A percentile compares a stretch with the other conserved stretches of the same genome.
Conservation (phyloP, 306 rosid species). For the Dalbergia cultrata region DNA sequence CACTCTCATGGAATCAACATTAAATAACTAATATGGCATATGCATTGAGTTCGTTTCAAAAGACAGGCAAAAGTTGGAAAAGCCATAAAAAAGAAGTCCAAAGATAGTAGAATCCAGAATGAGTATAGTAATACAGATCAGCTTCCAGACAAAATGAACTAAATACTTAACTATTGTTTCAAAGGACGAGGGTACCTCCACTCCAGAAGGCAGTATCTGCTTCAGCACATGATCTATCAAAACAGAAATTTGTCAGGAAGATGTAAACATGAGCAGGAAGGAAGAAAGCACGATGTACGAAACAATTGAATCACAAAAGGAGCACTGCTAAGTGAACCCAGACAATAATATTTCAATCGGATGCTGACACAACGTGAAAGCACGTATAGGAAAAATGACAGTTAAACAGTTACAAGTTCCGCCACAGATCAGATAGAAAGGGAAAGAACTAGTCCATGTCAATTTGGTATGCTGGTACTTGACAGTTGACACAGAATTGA, state of each 20-base stretch:
- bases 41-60: constrained; percentile 3
- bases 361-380: neutral
- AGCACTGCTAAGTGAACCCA: neutral
- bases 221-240: constrained; percentile 85
- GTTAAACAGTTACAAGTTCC: neutral
- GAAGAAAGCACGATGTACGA: constrained; percentile 6
- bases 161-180: constrained; percentile 92
- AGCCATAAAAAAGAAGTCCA: neutral
- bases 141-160: constrained; percentile 42
- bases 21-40: constrained; percentile 7
- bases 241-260: constrained; percentile 31
- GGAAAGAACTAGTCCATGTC: constrained; percentile 1
- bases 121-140: constrained; percentile 17
- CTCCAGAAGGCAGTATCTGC: constrained; percentile 83
- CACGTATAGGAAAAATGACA: neutral
- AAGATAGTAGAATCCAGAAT: constrained; percentile 20
- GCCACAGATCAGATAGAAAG: neutral
- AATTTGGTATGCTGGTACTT: neutral
- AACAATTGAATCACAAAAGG: constrained; percentile 35
- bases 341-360: neutral
- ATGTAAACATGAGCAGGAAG: constrained; percentile 10
- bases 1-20: neutral
- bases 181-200: constrained; percentile 94
- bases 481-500: neutral
- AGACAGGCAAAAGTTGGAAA: neutral